Percentiles rank a stretch among this genome's conserved stretches.
Conservation (phyloP, 768 basidiomycete species). For the Hypholoma fasciculare region DNA sequence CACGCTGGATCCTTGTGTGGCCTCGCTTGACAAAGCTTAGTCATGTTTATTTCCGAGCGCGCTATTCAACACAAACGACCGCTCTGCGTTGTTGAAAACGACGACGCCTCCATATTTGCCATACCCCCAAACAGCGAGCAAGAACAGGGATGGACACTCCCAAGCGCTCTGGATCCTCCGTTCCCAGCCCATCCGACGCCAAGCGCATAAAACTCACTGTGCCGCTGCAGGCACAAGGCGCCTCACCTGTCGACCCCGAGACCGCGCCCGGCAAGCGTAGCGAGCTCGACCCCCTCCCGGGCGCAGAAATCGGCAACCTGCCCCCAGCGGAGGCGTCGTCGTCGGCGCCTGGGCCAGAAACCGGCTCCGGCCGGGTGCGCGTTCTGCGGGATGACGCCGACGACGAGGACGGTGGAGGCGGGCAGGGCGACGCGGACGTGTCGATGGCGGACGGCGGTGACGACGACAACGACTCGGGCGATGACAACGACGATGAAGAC, state of each 20-base stretch:
- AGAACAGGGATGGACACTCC: slow-evolving; percentile 54
- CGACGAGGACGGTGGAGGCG: slow-evolving; percentile 52
- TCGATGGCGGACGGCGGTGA: slow-evolving; percentile 82
- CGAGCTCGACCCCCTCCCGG: slow-evolving; percentile 83
- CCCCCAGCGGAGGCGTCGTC: slow-evolving; percentile 38
- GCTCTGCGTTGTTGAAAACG: slow-evolving; percentile 11
- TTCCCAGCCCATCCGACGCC: slow-evolving; percentile 48
- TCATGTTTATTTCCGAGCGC: slow-evolving; percentile 9
- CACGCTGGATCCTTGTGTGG: background rate
- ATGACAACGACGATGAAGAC: slow-evolving; percentile 86
- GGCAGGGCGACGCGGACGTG: slow-evolving; percentile 36
- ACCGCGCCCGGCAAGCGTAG: slow-evolving; percentile 81
- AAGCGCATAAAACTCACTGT: slow-evolving; percentile 62
- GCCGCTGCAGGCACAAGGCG: slow-evolving; percentile 60
- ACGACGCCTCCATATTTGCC: background rate
- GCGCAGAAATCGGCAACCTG: slow-evolving; percentile 79
- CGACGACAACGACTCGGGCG: slow-evolving; percentile 75
- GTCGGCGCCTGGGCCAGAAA: slow-evolving; percentile 36
- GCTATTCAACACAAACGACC: slow-evolving; percentile 9
- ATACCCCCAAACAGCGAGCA: background rate
- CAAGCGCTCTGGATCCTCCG: slow-evolving; percentile 63
- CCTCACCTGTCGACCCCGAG: slow-evolving; percentile 74
- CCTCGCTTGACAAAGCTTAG: slow-evolving; percentile 10
- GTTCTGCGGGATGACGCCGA: slow-evolving; percentile 56
- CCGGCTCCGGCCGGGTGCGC: slow-evolving; percentile 41